Conservation (phyloP, 176 grass and related monocot genomes). For the Oryza officinalis region DNA sequence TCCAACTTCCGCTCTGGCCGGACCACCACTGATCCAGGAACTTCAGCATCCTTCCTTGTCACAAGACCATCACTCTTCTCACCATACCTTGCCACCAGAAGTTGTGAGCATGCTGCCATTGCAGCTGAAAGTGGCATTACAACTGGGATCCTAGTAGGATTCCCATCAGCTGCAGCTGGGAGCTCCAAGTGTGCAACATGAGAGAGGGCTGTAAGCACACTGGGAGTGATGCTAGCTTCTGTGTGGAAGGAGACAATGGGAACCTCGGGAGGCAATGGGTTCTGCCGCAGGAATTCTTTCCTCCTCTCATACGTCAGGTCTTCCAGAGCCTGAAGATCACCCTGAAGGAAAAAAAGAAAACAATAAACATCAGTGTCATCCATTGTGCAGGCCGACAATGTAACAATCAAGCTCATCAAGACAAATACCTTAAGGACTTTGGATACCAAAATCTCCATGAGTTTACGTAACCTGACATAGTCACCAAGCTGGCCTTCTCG, state of each 20-base stretch:
- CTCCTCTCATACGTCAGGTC: too few relatives aligned
- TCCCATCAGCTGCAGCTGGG: slow-evolving; percentile 55
- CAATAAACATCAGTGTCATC: too few relatives aligned
- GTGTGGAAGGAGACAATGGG: too few relatives aligned
- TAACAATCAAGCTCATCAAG: slow-evolving; percentile 20
- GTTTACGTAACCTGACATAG: slow-evolving; percentile 80
- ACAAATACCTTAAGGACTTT: slow-evolving; percentile 80
- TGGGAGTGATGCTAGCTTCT: slow-evolving; percentile 26
- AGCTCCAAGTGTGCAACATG: slow-evolving; percentile 86
- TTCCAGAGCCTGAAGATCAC: too few relatives aligned
- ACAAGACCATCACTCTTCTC: slow-evolving; percentile 95
- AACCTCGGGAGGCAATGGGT: too few relatives aligned
- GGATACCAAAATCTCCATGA: slow-evolving; percentile 84
- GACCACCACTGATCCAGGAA: slow-evolving; percentile 70
- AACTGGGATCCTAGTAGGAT: slow-evolving; percentile 64
- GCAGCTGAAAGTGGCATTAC: slow-evolving; percentile 81
- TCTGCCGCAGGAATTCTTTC: too few relatives aligned
- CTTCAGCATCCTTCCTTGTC: slow-evolving; percentile 73
- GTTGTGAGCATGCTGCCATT: slow-evolving; percentile 82
- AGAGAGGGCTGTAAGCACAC: slow-evolving; percentile 74
- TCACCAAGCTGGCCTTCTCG: slow-evolving; percentile 63
- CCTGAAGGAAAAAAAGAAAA: too few relatives aligned
- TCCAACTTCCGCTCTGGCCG: slow-evolving; percentile 71
- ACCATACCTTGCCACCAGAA: slow-evolving; percentile 70
- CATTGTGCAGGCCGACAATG: background rate